Evolutionary conservation across 163 green algal species (phyloP).

Genomic region (Picocystis sp.): DNA sequence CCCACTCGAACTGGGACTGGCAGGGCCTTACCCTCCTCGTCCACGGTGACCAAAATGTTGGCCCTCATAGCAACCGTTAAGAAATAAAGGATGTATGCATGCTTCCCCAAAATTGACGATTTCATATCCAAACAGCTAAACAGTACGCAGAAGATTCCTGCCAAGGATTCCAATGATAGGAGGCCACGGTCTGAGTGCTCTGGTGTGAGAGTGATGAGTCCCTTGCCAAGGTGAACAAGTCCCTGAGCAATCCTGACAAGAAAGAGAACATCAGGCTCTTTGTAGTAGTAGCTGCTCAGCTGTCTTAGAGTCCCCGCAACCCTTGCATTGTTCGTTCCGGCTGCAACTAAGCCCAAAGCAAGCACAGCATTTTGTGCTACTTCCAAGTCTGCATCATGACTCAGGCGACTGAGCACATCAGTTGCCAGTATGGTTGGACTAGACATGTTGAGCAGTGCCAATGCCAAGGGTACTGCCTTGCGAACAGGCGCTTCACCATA

Average conservation of each 20-base stretch:
- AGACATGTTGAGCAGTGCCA: constrained; percentile 72
- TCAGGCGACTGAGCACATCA: constrained; percentile 79
- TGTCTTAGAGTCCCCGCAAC: constrained; percentile 75
- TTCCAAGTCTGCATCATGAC: constrained; percentile 77
- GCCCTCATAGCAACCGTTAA: constrained; percentile 74
- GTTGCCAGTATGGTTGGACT: constrained; percentile 68
- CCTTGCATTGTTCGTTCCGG: constrained; percentile 92
- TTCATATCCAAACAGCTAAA: constrained; percentile 57
- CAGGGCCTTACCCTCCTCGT: constrained; percentile 64
- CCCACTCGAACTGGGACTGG: constrained; percentile 67
- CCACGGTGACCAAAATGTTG: constrained; percentile 89
- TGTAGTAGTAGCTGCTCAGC: constrained; percentile 89
- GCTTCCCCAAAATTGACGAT: constrained; percentile 57
- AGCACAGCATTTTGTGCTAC: constrained; percentile 65
- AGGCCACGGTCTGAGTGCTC: constrained; percentile 74
- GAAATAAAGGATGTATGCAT: constrained; percentile 85
- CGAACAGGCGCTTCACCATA: constrained; percentile 55
- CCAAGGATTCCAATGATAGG: constrained; percentile 47
- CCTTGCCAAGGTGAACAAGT: constrained; percentile 92
- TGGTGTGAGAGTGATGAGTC: constrained; percentile 78
- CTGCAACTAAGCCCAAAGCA: constrained; percentile 70
- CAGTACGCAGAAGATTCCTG: constrained; percentile 62
- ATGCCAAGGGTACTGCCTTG: constrained; percentile 65
- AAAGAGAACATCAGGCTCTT: constrained; percentile 81
- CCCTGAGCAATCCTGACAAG: constrained; percentile 69